A percentile compares a stretch with the other conserved stretches of the same genome.
Conservation (phyloP, 2,329 filamentous ascomycete species). For the Fusarium liriodendri region DNA sequence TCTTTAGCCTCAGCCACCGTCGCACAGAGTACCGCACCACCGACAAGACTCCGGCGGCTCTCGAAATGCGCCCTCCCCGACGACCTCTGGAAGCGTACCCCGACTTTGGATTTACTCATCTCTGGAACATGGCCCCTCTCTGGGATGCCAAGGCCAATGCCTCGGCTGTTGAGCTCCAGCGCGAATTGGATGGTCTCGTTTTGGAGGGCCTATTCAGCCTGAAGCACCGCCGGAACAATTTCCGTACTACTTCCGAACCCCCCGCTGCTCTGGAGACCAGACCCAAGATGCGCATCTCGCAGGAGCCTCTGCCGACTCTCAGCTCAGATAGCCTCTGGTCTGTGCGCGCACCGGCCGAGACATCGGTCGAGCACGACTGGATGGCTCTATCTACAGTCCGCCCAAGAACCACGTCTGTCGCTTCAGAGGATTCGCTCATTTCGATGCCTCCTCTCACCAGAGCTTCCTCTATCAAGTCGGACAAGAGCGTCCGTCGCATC, state of each 20-base stretch:
- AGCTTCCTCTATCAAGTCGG: conserved; percentile 38
- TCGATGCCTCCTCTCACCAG: conserved; percentile 23
- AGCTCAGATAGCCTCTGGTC: conserved; percentile 51
- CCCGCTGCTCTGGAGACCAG: conserved; percentile 46
- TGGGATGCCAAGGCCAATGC: conserved; percentile 39
- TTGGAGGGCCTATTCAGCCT: conserved; percentile 42
- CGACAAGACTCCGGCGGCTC: conserved; percentile 35
- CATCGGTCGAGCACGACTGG: conserved; percentile 34
- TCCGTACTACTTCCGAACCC: conserved; percentile 41
- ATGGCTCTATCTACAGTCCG: conserved; percentile 36
- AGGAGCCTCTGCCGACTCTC: conserved; percentile 45
- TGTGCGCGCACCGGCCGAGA: conserved; percentile 35
- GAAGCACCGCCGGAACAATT: conserved; percentile 41
- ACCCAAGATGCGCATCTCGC: conserved; percentile 48
- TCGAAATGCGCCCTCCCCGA: conserved; percentile 37
- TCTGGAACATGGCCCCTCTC: conserved; percentile 43
- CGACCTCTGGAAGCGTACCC: conserved; percentile 32
- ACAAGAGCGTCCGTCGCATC: conserved; percentile 28
- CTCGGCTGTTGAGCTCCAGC: conserved; percentile 26
- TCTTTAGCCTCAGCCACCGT: conserved; percentile 42
- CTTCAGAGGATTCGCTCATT: conserved; percentile 28
- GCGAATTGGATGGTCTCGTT: conserved; percentile 36
- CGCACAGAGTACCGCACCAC: conserved; percentile 41
- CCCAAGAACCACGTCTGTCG: conserved; percentile 34
- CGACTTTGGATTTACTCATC: conserved; percentile 33